A percentile compares a stretch with the other conserved stretches of the same genome.
Evolutionary conservation across 2,329 filamentous ascomycete genomes (phyloP).

Genomic region (Ascochyta viciae-villosae): DNA sequence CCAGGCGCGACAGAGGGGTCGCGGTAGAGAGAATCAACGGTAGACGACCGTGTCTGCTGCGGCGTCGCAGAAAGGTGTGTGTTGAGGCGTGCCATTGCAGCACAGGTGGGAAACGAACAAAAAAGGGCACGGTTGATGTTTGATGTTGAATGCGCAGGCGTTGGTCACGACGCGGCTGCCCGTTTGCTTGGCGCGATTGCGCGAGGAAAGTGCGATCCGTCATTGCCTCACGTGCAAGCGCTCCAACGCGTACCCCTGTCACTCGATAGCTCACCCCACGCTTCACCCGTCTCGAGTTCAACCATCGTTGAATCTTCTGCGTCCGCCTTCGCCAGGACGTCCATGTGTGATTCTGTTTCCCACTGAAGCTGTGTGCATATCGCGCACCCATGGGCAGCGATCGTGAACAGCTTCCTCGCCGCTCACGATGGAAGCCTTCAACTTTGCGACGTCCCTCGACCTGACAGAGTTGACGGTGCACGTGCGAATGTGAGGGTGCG

Average conservation of each 20-base stretch:
- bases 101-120: background rate
- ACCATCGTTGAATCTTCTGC: background rate
- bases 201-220: slow-evolving; percentile 23
- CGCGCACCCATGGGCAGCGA: slow-evolving; percentile 31
- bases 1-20: slow-evolving; percentile 44
- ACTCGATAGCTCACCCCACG: slow-evolving; percentile 8
- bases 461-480: slow-evolving; percentile 72
- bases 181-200: slow-evolving; percentile 29
- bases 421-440: slow-evolving; percentile 84
- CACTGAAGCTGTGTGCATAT: slow-evolving; percentile 8
- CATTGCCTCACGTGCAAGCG: slow-evolving; percentile 30
- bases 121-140: slow-evolving; percentile 12
- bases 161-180: slow-evolving; percentile 19
- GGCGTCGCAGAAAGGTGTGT: slow-evolving; percentile 41
- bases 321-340: background rate
- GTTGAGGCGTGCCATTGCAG: slow-evolving; percentile 49
- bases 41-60: slow-evolving; percentile 36
- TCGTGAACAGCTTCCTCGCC: slow-evolving; percentile 27
- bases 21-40: slow-evolving; percentile 46
- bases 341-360: background rate
- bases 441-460: slow-evolving; percentile 88
- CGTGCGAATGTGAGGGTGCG: slow-evolving; percentile 64
- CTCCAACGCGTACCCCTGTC: slow-evolving; percentile 30
- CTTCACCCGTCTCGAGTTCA: slow-evolving; percentile 10
- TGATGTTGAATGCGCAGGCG: background rate